Evolutionary conservation across 2,329 filamentous ascomycete species (phyloP).

Genomic region (Rutstroemia sp.): DNA sequence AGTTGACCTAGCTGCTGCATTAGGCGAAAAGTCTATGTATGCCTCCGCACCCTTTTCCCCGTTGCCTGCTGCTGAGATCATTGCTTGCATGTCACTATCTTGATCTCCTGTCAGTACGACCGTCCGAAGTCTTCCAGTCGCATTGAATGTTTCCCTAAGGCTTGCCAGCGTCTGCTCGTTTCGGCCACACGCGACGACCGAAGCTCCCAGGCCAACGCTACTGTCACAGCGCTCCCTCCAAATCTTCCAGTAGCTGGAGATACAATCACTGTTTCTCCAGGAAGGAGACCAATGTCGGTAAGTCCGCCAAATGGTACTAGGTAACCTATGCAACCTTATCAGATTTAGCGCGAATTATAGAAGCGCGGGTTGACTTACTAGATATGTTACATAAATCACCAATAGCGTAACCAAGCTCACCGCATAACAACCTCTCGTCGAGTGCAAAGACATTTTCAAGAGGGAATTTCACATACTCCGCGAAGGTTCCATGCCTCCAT

Average conservation of each 20-base stretch:
- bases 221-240: conserved; percentile 36
- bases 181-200: conserved; percentile 42
- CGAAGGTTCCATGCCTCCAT: conserved; percentile 30
- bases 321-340: neutral
- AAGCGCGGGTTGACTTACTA: neutral
- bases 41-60: conserved; percentile 9
- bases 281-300: conserved; percentile 33
- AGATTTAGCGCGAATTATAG: neutral
- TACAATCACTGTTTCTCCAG: conserved; percentile 40
- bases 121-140: neutral
- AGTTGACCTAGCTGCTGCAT: conserved; percentile 5
- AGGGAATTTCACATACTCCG: conserved; percentile 31
- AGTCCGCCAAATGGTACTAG: conserved; percentile 41
- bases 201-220: conserved; percentile 41
- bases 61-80: conserved; percentile 4
- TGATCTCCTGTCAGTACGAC: conserved; percentile 9
- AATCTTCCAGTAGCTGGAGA: conserved; percentile 40
- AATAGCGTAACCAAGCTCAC: conserved; percentile 14
- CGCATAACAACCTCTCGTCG: conserved; percentile 27
- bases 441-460: conserved; percentile 32
- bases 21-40: conserved; percentile 15
- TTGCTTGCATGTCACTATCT: conserved; percentile 1
- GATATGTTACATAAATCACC: conserved; percentile 8
- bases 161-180: conserved; percentile 31
- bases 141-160: neutral